Base-by-base conservation (phyloP, 305 asterid species). In the Fraxinus sp. region DNA sequence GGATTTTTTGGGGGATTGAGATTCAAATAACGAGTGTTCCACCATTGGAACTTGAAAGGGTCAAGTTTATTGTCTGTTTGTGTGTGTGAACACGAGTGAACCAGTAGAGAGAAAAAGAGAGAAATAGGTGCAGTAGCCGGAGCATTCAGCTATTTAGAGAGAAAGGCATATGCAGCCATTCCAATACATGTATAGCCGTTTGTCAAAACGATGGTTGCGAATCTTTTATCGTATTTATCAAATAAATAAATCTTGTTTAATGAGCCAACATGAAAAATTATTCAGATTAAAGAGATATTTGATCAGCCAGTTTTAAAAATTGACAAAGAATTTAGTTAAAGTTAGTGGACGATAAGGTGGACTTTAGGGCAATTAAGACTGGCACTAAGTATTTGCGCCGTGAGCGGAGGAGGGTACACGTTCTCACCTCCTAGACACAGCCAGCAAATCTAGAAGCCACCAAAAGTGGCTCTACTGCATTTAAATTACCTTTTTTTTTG, bases 1-100 rank as follows among this genome's bases (percentile, higher is more conserved):
- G 20, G 82, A 2, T 83, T 86, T 87, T n/a, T 83, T 81, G 5
- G 46, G 85, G 43, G 84, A 72, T 1, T 86, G 82, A 18, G 43
- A 66, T 30, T 79, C 80, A 18, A 62, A 59, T 11, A 77, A 43
- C 16, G 88, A 72, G 49, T 83, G 85, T 35, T 82, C 85, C 16
- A 30, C 43, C 89, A 87, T 88, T 16, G 18, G 36, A 20, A 3
- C 39, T 71, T 41, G 32, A 7, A 18, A 68, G 76, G 86, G 22
- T 30, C 32, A 73, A 62, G 26, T 32, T 32, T 55, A 55, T 3
- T 64, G 32, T 64, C 32, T 64, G 72, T 64, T 22, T 64, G 72
- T 7, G 72, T 24, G 35, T 64, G 72, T 26, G 28, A 26, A 26
- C 28, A 9, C 5, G 72, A 62, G 81, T 7, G 59, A 14, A 49